Conservation (phyloP, 2,329 filamentous ascomycete genomes). For the Cordyceps pruinosa region DNA sequence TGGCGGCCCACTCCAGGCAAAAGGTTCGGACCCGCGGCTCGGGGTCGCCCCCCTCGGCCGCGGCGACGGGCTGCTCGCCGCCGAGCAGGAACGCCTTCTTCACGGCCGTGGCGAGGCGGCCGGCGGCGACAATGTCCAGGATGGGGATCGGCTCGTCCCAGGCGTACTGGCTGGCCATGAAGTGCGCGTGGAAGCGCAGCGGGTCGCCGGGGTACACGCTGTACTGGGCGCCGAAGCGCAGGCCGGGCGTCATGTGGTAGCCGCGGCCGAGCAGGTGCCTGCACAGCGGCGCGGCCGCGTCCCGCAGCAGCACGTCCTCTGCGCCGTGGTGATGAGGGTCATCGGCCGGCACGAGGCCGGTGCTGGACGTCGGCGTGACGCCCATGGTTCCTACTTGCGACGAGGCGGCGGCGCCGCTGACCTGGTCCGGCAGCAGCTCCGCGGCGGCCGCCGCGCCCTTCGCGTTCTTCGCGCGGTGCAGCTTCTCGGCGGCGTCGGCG, state of each 20-base stretch:
- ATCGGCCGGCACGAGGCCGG: conserved; percentile 21
- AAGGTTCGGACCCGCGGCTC: conserved; percentile 58
- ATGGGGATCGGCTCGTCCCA: conserved; percentile 85
- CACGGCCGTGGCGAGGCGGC: conserved; percentile 83
- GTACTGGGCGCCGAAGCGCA: conserved; percentile 91
- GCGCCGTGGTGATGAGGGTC: conserved; percentile 11
- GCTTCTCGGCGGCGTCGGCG: conserved; percentile 22
- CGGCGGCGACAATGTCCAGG: conserved; percentile 78
- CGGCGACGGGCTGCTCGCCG: conserved; percentile 42
- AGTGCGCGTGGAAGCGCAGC: conserved; percentile 91
- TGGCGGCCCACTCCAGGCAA: conserved; percentile 88
- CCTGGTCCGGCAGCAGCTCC: not conserved
- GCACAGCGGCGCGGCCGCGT: conserved; percentile 55
- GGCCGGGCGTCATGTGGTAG: conserved; percentile 84
- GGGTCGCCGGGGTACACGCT: conserved; percentile 94
- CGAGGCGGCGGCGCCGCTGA: not conserved
- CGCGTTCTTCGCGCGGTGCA: conserved; percentile 17
- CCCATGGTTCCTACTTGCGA: conserved; percentile 16
- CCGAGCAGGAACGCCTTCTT: conserved; percentile 94
- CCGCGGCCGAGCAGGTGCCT: conserved; percentile 69
- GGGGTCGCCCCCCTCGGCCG: conserved; percentile 19
- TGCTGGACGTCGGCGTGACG: conserved; percentile 32
- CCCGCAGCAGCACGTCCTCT: conserved; percentile 14
- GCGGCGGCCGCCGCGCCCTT: conserved; percentile 8
- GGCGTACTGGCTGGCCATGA: conserved; percentile 73